phyloP scores from a whole-genome alignment of 139 green algal genomes.

The Yamagishiella unicocca region DNA sequence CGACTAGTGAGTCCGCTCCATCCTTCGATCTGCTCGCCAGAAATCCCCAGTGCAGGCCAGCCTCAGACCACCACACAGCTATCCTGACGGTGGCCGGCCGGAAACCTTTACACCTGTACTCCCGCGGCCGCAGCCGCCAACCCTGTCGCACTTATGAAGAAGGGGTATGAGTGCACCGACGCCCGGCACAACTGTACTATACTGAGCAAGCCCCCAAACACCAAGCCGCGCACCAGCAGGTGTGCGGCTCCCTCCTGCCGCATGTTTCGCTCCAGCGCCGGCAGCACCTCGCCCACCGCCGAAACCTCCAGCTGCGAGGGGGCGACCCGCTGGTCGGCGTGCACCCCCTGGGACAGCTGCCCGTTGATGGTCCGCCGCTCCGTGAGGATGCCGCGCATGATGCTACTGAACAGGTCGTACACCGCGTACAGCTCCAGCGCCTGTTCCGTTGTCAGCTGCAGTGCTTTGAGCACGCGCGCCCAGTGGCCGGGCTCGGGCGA shows the following conservation, averaged over 20 bases:
- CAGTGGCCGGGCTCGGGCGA: not conserved
- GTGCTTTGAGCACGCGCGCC: not conserved
- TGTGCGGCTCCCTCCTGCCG: conserved; percentile 14
- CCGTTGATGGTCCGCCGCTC: not conserved
- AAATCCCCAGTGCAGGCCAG: too few relatives aligned
- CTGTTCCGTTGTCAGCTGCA: not conserved
- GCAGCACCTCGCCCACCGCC: not conserved
- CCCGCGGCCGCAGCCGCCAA: not conserved
- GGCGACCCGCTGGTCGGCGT: not conserved
- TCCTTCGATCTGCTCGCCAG: too few relatives aligned
- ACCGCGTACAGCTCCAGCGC: not conserved
- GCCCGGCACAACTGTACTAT: not conserved
- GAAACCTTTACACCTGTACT: not conserved
- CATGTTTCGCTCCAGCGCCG: not conserved
- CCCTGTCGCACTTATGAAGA: not conserved
- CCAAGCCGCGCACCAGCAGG: not conserved
- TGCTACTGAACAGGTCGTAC: not conserved
- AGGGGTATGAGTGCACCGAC: conserved; percentile 6
- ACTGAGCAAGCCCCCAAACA: not conserved
- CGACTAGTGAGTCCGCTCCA: too few relatives aligned
- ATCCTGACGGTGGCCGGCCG: too few relatives aligned
- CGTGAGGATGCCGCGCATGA: not conserved
- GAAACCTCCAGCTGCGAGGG: not conserved
- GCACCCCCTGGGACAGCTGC: not conserved
- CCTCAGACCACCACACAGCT: too few relatives aligned